Percentiles rank a stretch among this genome's conserved stretches.
phyloP scores from a whole-genome alignment of 768 basidiomycete species.

The Boletus rubescentipes region DNA sequence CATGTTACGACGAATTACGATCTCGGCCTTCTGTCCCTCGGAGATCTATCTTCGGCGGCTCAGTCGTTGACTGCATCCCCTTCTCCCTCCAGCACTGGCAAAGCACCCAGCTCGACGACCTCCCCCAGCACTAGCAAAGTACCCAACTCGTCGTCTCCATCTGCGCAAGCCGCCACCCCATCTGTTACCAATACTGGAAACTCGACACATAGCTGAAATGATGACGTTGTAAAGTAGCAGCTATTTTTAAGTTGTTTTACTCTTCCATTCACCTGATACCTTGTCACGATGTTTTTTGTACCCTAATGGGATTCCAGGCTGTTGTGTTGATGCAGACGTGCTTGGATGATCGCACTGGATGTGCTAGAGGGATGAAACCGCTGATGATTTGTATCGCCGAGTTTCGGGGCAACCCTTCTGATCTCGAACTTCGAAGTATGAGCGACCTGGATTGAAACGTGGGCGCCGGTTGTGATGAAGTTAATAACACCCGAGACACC shows the following conservation, averaged over 20 bases:
- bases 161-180: background rate
- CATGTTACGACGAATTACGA: slow-evolving; percentile 52
- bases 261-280: background rate
- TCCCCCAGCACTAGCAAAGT: background rate
- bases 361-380: background rate
- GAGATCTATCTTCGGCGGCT: slow-evolving; percentile 19
- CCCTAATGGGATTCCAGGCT: background rate
- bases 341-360: background rate
- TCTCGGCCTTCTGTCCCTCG: slow-evolving; percentile 12
- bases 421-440: no score
- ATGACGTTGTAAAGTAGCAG: background rate
- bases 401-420: background rate
- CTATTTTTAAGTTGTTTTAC: background rate
- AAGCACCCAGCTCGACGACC: background rate
- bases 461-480: background rate
- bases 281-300: slow-evolving; percentile 7
- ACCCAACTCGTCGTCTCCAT: background rate
- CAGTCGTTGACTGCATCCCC: slow-evolving; percentile 10
- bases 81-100: background rate
- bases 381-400: background rate
- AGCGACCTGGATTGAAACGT: no score
- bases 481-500: background rate
- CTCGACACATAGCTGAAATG: slow-evolving; percentile 1
- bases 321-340: background rate
- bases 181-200: slow-evolving; percentile 2